phyloP scores from a whole-genome alignment of 306 rosid genomes.

The Geum urbanum region DNA sequence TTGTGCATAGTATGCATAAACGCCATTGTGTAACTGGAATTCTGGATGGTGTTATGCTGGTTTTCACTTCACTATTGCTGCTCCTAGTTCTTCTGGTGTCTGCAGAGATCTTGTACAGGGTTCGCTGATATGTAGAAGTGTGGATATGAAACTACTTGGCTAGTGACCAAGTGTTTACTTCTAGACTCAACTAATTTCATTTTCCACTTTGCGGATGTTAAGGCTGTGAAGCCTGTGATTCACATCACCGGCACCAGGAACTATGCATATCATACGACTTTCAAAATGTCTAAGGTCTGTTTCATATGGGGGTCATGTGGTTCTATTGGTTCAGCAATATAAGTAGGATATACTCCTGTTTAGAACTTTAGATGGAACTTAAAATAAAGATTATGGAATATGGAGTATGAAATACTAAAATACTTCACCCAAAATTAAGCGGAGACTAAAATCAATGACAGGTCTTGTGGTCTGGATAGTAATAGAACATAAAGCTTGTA shows the following conservation, averaged over 20 bases:
- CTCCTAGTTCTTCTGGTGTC: background rate
- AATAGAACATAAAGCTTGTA: background rate
- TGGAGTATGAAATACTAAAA: too few species aligned
- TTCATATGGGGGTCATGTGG: too few species aligned
- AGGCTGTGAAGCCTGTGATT: too few species aligned
- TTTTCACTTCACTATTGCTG: background rate
- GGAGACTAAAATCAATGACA: background rate
- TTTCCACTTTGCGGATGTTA: background rate
- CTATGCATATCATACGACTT: too few species aligned
- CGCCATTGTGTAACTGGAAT: constrained; percentile 21
- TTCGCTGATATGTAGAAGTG: background rate
- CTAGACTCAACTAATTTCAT: background rate
- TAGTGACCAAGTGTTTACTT: background rate
- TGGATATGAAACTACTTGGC: background rate
- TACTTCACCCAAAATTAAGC: too few species aligned
- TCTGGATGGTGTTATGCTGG: background rate
- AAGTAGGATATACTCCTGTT: too few species aligned
- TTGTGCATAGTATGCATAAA: constrained; percentile 13
- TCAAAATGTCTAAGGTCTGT: too few species aligned
- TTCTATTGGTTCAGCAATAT: too few species aligned
- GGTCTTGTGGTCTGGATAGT: background rate
- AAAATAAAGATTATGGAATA: too few species aligned
- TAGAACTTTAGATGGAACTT: too few species aligned
- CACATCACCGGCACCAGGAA: too few species aligned
- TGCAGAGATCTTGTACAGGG: background rate